Percentiles rank a stretch among this genome's conserved stretches.
phyloP scores from a whole-genome alignment of 129 eudicot species.

The Flaveria brownii region DNA sequence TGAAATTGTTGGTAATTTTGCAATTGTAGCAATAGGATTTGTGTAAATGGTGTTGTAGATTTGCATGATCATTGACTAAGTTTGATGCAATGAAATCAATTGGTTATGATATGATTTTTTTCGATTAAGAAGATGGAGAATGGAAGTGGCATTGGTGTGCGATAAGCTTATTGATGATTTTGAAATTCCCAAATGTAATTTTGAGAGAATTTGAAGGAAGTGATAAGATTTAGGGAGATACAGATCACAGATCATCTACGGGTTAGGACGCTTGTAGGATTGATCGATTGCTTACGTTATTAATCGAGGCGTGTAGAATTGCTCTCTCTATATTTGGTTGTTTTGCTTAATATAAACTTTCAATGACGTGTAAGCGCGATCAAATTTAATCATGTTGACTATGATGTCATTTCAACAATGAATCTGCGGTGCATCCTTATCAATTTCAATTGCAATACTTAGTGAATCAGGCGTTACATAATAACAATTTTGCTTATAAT shows the following conservation, averaged over 20 bases:
- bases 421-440: not conserved
- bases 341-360: not conserved
- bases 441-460: not conserved
- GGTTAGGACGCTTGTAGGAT: not conserved
- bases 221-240: conserved; percentile 6
- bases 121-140: not conserved
- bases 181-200: not conserved
- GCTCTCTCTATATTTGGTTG: conserved; percentile 20
- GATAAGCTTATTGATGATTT: conserved; percentile 6
- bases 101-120: not conserved
- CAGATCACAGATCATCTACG: conserved; percentile 20
- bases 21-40: not conserved
- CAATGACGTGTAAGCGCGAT: not conserved
- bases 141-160: not conserved
- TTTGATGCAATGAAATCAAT: not conserved
- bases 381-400: conserved; percentile 4
- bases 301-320: conserved; percentile 1
- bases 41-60: conserved; percentile 4
- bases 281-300: not conserved
- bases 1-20: conserved; percentile 3
- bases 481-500: not conserved
- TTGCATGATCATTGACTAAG: not conserved
- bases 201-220: not conserved
- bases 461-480: not conserved
- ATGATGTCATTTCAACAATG: not conserved